phyloP scores from a whole-genome alignment of 2,329 filamentous ascomycete species.

The Aureobasidium zeae region DNA sequence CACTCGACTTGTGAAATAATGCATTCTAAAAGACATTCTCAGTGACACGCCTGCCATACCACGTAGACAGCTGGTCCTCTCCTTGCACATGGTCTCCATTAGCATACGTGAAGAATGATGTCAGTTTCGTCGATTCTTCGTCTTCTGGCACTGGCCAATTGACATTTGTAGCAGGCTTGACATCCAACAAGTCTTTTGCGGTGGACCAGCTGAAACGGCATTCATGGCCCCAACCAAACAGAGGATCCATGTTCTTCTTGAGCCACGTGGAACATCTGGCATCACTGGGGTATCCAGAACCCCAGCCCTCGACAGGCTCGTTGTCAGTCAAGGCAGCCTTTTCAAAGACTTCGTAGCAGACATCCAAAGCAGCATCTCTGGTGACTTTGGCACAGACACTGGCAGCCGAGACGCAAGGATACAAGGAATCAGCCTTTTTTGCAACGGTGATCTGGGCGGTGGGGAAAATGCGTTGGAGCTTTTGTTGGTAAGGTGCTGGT shows the following conservation, averaged over 20 bases:
- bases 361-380: conserved; percentile 77
- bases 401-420: conserved; percentile 85
- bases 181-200: conserved; percentile 82
- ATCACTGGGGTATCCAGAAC: conserved; percentile 89
- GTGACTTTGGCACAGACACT: conserved; percentile 96
- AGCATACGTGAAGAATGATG: conserved; percentile 58
- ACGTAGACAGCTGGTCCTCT: conserved; percentile 60
- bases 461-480: conserved; percentile 76
- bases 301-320: conserved; percentile 52
- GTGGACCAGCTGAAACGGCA: conserved; percentile 95
- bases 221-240: conserved; percentile 93
- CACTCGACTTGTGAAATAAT: too few species aligned
- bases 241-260: conserved; percentile 74
- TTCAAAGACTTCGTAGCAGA: conserved; percentile 53
- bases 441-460: conserved; percentile 44
- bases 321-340: conserved; percentile 28
- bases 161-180: conserved; percentile 59
- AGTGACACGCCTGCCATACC: conserved; percentile 70
- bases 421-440: conserved; percentile 81
- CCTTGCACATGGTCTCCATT: conserved; percentile 34
- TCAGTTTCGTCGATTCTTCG: conserved; percentile 57
- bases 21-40: conserved; percentile 56
- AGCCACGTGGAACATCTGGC: conserved; percentile 72
- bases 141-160: conserved; percentile 74
- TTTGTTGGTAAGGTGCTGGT: conserved; percentile 73